These are phyloP conservation scores for Pezicula neosporulosa DNA, from an alignment of 2,329 filamentous ascomycete genomes.

Conservation along the genomic window DNA sequence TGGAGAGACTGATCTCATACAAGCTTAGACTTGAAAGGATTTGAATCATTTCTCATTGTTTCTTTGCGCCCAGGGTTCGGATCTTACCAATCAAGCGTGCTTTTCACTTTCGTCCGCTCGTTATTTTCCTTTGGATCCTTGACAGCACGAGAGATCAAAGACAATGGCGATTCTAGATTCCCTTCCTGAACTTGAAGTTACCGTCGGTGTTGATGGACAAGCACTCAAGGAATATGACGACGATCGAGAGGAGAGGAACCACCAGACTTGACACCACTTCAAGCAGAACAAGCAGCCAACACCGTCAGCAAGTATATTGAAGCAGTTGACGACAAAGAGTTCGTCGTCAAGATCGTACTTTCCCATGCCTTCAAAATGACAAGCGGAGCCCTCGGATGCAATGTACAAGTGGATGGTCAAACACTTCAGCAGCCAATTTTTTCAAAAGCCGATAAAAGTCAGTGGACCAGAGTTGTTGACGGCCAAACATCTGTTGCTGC, in stretches of 20 bases:
- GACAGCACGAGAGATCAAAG: too few relatives aligned
- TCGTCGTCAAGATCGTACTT: not conserved
- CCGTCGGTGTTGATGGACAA: slow-evolving; percentile 16
- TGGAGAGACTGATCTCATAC: too few relatives aligned
- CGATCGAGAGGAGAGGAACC: not conserved
- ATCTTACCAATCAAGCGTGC: too few relatives aligned
- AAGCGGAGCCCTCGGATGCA: not conserved
- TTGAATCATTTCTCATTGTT: too few relatives aligned
- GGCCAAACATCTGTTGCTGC: not conserved
- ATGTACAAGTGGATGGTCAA: not conserved
- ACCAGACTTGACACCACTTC: too few relatives aligned
- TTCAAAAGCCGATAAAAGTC: not conserved
- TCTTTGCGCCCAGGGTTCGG: too few relatives aligned
- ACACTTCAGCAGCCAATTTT: too few relatives aligned
- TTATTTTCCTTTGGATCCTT: too few relatives aligned
- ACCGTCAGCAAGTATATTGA: not conserved
- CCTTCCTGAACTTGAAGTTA: slow-evolving; percentile 20
- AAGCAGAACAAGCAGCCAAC: not conserved
- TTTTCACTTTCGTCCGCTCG: too few relatives aligned
- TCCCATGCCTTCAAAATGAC: not conserved
- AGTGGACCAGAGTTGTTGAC: not conserved
- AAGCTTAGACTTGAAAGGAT: too few relatives aligned
- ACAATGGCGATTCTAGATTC: slow-evolving; percentile 22
- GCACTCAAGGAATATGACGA: slow-evolving; percentile 15
- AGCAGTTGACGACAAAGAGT: not conserved